phyloP scores from a whole-genome alignment of 345 rosid species.

The Stellera chamaejasme region DNA sequence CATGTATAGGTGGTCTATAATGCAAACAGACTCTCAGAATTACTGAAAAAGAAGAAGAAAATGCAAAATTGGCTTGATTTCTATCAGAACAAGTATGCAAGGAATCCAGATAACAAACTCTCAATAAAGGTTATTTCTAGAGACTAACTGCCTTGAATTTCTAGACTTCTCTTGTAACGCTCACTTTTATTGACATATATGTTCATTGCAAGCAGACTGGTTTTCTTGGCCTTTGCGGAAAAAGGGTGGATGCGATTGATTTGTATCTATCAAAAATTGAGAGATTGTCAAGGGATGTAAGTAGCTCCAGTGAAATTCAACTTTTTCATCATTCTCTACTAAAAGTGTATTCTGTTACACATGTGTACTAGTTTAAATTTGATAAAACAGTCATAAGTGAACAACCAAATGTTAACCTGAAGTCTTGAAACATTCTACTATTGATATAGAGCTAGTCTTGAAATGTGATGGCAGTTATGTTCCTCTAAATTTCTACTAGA shows the following conservation, averaged over 20 bases:
- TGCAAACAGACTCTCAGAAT: conserved; percentile 57
- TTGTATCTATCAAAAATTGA: conserved; percentile 51
- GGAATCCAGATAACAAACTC: conserved; percentile 52
- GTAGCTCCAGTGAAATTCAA: conserved; percentile 2
- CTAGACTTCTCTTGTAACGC: conserved; percentile 2
- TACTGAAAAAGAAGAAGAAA: conserved; percentile 55
- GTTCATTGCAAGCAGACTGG: conserved; percentile 44
- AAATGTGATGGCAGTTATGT: too few species aligned
- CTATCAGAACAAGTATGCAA: conserved; percentile 63
- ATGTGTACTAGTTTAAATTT: not conserved
- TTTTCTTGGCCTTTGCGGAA: conserved; percentile 66
- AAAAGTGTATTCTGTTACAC: not conserved
- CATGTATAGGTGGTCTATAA: conserved; percentile 63
- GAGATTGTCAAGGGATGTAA: conserved; percentile 48
- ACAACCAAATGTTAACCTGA: too few species aligned
- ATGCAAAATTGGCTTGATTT: conserved; percentile 81
- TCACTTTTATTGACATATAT: conserved; percentile 8
- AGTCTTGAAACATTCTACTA: too few species aligned
- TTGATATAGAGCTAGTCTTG: too few species aligned
- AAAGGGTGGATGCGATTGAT: conserved; percentile 69
- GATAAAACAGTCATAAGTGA: too few species aligned
- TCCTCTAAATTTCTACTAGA: conserved; percentile 35
- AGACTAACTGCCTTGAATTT: not conserved
- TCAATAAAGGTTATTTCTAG: conserved; percentile 36
- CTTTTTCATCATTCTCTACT: not conserved